Conservation (phyloP, 2,329 filamentous ascomycete species). For the Tympanopsis confertula region DNA sequence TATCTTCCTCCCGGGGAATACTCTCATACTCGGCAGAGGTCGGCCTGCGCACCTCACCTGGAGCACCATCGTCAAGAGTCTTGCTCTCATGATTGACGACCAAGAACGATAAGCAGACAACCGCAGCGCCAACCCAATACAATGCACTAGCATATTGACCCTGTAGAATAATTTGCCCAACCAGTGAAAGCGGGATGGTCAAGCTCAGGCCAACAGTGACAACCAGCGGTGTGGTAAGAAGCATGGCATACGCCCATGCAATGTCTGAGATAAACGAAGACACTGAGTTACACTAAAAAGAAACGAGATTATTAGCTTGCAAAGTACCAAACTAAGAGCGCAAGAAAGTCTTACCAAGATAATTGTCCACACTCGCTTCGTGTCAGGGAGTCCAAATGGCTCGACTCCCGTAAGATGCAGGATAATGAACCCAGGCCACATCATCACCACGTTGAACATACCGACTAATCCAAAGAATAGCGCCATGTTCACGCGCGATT, state of each 20-base stretch:
- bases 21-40: no score
- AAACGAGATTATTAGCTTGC: neutral
- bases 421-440: slow-evolving; percentile 55
- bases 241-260: slow-evolving; percentile 58
- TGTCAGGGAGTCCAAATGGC: slow-evolving; percentile 42
- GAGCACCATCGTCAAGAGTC: no score
- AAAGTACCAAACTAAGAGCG: neutral
- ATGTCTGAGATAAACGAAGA: slow-evolving; percentile 50
- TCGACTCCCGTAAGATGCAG: slow-evolving; percentile 47
- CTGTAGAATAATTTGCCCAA: slow-evolving; percentile 53
- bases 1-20: no score
- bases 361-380: slow-evolving; percentile 40
- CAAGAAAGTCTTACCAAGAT: slow-evolving; percentile 21
- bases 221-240: slow-evolving; percentile 52
- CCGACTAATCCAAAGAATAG: slow-evolving; percentile 60
- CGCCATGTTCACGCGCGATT: slow-evolving; percentile 50
- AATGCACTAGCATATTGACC: slow-evolving; percentile 39
- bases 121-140: slow-evolving; percentile 53
- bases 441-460: slow-evolving; percentile 45
- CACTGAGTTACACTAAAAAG: slow-evolving; percentile 36
- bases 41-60: no score
- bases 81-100: slow-evolving; percentile 34
- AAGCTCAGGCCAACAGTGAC: slow-evolving; percentile 57
- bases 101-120: slow-evolving; percentile 50
- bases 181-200: slow-evolving; percentile 51